phyloP scores from a whole-genome alignment of 2,329 filamentous ascomycete genomes.

The Stagonosporopsis cucurbitacearum region DNA sequence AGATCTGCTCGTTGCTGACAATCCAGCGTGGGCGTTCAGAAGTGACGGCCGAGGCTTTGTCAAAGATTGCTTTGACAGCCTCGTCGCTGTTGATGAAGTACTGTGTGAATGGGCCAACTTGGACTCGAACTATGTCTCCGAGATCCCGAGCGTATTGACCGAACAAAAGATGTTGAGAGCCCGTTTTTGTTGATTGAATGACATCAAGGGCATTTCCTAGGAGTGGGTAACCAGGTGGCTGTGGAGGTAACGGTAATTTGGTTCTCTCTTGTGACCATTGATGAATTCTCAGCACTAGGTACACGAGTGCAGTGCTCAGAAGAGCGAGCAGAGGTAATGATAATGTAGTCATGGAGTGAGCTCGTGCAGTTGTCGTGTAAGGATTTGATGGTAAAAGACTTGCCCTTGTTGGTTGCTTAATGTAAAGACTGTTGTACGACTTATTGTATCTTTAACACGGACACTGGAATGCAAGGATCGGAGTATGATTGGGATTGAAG shows the following conservation, averaged over 20 bases:
- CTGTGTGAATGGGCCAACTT: constrained; percentile 14
- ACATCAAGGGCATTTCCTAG: constrained; percentile 13
- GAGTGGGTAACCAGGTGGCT: constrained; percentile 10
- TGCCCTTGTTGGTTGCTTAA: too few species aligned
- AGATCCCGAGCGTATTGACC: constrained; percentile 3
- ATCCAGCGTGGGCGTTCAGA: constrained; percentile 40
- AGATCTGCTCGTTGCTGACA: constrained; percentile 19
- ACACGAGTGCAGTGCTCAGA: background rate
- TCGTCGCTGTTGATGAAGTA: constrained; percentile 49
- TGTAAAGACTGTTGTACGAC: too few species aligned
- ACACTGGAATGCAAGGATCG: too few species aligned
- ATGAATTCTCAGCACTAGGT: background rate
- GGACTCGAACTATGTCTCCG: constrained; percentile 12
- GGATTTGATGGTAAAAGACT: too few species aligned
- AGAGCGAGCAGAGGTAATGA: background rate
- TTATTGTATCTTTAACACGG: too few species aligned
- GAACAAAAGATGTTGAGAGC: constrained; percentile 12
- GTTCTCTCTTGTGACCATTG: background rate
- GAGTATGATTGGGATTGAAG: too few species aligned
- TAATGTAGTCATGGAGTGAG: background rate
- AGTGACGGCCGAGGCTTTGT: constrained; percentile 44
- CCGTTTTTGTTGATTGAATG: constrained; percentile 1
- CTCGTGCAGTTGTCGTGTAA: too few species aligned
- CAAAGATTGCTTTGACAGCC: constrained; percentile 52
- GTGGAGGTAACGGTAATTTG: constrained; percentile 10